These are phyloP conservation scores for Uronychia binucleata DNA, from an alignment of 73 alveolate species.

Conservation along the genomic window DNA sequence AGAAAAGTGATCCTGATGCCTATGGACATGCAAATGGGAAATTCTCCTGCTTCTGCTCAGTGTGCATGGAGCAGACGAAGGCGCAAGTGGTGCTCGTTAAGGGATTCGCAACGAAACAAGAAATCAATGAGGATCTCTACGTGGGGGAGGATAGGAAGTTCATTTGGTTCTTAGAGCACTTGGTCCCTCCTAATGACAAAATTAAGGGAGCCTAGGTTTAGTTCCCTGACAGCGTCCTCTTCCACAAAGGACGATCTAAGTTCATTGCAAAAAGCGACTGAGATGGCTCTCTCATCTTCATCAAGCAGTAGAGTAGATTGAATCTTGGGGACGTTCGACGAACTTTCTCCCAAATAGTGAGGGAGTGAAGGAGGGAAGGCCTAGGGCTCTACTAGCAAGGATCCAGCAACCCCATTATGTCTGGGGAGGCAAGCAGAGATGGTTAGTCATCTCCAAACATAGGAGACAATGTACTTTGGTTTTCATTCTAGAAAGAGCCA, in stretches of 20 bases:
- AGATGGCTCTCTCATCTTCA: slow-evolving; percentile 39
- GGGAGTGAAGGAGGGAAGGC: slow-evolving; percentile 40
- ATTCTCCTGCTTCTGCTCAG: slow-evolving; percentile 41
- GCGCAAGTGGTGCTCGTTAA: slow-evolving; percentile 4
- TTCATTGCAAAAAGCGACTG: slow-evolving; percentile 42
- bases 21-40: slow-evolving; percentile 47
- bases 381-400: no score
- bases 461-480: no score
- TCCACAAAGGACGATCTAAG: slow-evolving; percentile 54
- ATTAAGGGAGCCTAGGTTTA: slow-evolving; percentile 53
- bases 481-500: no score
- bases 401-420: no score
- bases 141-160: slow-evolving; percentile 28
- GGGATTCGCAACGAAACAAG: slow-evolving; percentile 3
- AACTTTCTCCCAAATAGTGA: slow-evolving; percentile 40
- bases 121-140: slow-evolving; percentile 35
- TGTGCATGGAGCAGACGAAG: slow-evolving; percentile 41
- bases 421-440: no score
- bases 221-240: slow-evolving; percentile 69
- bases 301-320: slow-evolving; percentile 15
- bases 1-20: neutral
- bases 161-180: slow-evolving; percentile 55
- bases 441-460: no score
- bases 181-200: slow-evolving; percentile 61
- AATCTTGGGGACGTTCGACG: slow-evolving; percentile 36